Base-by-base conservation (phyloP, 179 eudicot genomes). In the Silene noctiflora region DNA sequence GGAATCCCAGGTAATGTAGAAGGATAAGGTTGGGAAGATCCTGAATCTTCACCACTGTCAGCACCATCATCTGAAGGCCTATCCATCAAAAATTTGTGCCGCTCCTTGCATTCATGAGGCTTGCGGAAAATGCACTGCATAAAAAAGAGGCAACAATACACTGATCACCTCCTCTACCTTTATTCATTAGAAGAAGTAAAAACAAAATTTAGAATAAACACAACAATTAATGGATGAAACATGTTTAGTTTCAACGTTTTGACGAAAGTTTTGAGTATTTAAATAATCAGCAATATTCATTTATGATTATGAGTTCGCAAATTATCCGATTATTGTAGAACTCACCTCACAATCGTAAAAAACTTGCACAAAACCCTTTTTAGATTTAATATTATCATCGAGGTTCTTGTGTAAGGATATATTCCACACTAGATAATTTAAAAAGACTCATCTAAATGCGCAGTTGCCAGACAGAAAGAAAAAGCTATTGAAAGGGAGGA, bases 1-100 rank as follows among this genome's bases (percentile, higher is more conserved):
- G 97, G 99, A 81, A 95, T 95, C 82, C 99, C 99, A 19, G 99
- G 98, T 79, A 93, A 86, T 65, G 97, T 96, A 73, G 97, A 91
- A 64, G 93, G 94, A 81, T 93, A 96, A 82, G 97, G 90, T 76
- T 93, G 96, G 79, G 94, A 93, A 82, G 98, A 90, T 78, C 97
- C 97, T 67, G 99, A 95, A 88, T 95, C 94, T 53, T 95, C 97
- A 75, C 94, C 96, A 85, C 99, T 88, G 81, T 91, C 99, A 72
- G 96, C 96, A 67, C 97, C 97, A 85, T 93, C 94, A 80, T 91
- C 94, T 78, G 89, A 70, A 78, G 87, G 86, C 78, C 79, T 86
- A 76, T 91, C 93, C 91, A 93, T 87, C 74, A 93, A 80, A 75
- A 39, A 60, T 69, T 85, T 88, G 78, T 95, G 98, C 51, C 89